A percentile compares a stretch with the other conserved stretches of the same genome.
These are phyloP conservation scores for Bolboschoenus planiculmis DNA, from an alignment of 176 grass and related monocot genomes.

Conservation along the genomic window DNA sequence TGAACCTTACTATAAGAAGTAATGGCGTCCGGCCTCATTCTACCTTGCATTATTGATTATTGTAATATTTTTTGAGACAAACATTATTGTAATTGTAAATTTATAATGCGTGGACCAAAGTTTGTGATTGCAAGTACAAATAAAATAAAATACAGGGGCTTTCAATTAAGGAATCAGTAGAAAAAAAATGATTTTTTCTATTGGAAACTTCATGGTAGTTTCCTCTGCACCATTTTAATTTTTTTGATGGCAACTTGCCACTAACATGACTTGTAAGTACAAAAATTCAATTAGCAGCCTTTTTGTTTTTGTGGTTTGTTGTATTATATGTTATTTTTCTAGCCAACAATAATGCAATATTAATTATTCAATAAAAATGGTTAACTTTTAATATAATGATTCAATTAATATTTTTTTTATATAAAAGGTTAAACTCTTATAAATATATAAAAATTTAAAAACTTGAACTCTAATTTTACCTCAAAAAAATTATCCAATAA, in stretches of 20 bases:
- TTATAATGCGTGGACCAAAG: neutral
- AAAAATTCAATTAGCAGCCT: neutral
- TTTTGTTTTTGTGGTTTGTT: neutral
- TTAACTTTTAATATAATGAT: too few relatives aligned
- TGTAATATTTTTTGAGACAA: too few relatives aligned
- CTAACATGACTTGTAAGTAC: neutral
- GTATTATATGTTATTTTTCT: neutral
- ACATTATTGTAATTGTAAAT: too few relatives aligned
- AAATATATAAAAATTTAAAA: too few relatives aligned
- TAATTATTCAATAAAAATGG: neutral
- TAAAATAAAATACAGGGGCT: conserved; percentile 12
- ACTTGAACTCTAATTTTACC: too few relatives aligned
- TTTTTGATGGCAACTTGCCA: neutral
- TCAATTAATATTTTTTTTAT: too few relatives aligned
- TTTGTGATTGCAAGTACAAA: neutral
- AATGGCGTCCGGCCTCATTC: neutral
- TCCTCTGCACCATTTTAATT: neutral
- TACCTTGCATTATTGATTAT: neutral
- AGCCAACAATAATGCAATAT: neutral
- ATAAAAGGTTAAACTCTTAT: too few relatives aligned
- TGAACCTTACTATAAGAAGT: neutral
- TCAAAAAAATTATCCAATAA: too few relatives aligned
- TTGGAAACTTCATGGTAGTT: conserved; percentile 12
- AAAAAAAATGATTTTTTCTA: too few relatives aligned
- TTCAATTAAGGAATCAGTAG: neutral